Base-by-base conservation (phyloP, 1,284 basidiomycete genomes). In the Ceratobasidium sp. region DNA sequence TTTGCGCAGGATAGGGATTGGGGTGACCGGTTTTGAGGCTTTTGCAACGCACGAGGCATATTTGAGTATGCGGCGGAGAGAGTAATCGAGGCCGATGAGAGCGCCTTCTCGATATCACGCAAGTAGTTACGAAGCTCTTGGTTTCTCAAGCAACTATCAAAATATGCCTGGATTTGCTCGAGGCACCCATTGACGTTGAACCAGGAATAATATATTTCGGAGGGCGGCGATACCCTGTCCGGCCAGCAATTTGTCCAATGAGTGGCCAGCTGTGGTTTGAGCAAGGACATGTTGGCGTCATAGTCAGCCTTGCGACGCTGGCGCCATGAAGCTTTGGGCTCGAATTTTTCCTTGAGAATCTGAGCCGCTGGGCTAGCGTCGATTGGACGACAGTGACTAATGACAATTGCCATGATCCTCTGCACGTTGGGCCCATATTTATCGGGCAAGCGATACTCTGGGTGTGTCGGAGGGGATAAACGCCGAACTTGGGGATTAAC, bases 171-270 rank as follows among this genome's bases (percentile, higher is more conserved):
- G 18, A 18, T n/a, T 45, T 45, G 43, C 16, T 9, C 8, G 16
- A 45, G 43, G 18, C 43, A 45, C 9, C 18, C 18, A 18, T 18
- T 45, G 43, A 45, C 43, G 18, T 45, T 18, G 43, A 45, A 45
- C 43, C 43, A 45, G 3, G 16, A 10, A n/a, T 6, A 45, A n/a
- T 45, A 45, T 4, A 45, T 18, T 45, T 6, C 3, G 4, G 43
- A 18, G 8, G 43, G 43, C 6, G 3, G 4, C 18, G 16, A n/a
- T n/a, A n/a, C 36, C 8, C 39, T 28, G 1, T 32, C 18, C n/a
- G 69, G 69, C 69, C 69, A 71, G n/a, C 46, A 45, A 9, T 50
- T 30, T n/a, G 50, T 5, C 36, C 45, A 36, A 1, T 21, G 34
- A 5, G 32, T 16, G 28, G 36, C 43, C 12, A 73, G 52, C 18